Percentiles rank a stretch among this genome's conserved stretches.
Evolutionary conservation across 1,284 basidiomycete species (phyloP).

Genomic region (Cutaneotrichosporon spelunceum): DNA sequence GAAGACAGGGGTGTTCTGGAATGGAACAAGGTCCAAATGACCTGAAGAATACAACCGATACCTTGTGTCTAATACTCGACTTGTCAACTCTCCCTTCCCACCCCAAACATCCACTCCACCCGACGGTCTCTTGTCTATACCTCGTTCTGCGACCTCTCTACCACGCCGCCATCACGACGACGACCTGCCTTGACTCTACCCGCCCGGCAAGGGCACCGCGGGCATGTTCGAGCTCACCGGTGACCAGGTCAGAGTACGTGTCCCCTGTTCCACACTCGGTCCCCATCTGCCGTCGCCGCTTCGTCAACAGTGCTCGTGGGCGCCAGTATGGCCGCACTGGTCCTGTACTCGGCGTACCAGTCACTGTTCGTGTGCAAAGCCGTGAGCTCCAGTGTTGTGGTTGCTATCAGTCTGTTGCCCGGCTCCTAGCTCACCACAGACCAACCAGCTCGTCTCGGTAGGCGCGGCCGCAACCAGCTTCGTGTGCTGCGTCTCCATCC

Average conservation of each 20-base stretch:
- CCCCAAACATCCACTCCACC: too few species aligned
- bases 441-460: conserved; percentile 21
- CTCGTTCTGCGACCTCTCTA: background rate
- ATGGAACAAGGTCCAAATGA: too few species aligned
- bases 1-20: too few species aligned
- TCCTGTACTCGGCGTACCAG: too few species aligned
- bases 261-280: background rate
- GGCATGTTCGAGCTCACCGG: conserved; percentile 33
- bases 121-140: too few species aligned
- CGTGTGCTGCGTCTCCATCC: conserved; percentile 17
- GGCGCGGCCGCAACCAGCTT: conserved; percentile 23
- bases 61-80: too few species aligned
- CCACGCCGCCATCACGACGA: background rate
- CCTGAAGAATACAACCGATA: too few species aligned
- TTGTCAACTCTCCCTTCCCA: background rate
- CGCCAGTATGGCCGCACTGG: background rate
- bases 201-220: conserved; percentile 8
- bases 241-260: conserved; percentile 61
- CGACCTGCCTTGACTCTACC: too few species aligned
- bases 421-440: conserved; percentile 11
- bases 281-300: background rate
- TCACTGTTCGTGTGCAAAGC: background rate
- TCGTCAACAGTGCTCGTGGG: background rate
- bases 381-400: background rate
- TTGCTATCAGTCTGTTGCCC: background rate